phyloP scores from a whole-genome alignment of 768 basidiomycete species.

The Gymnopilus junonius region DNA sequence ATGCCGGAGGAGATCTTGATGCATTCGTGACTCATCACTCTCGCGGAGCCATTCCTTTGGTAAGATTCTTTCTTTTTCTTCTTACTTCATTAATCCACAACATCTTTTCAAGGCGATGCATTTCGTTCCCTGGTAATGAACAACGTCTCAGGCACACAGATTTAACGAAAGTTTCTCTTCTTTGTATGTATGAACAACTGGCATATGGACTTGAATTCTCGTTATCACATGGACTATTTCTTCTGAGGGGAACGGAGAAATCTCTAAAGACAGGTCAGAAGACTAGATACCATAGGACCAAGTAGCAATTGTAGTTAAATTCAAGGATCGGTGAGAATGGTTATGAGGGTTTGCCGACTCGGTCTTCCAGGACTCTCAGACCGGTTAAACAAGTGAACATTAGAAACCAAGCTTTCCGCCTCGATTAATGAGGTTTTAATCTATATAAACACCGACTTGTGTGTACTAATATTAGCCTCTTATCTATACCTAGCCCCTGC shows the following conservation, averaged over 20 bases:
- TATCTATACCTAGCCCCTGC: neutral
- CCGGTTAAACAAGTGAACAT: neutral
- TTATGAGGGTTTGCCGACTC: neutral
- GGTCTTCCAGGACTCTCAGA: neutral
- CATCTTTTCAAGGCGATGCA: neutral
- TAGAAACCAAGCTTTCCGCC: neutral
- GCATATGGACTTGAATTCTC: neutral
- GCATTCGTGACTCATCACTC: constrained; percentile 4
- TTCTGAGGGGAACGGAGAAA: neutral
- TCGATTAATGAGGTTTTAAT: neutral
- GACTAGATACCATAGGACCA: neutral
- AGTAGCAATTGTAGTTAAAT: neutral
- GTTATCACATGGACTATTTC: neutral
- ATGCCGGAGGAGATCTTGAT: constrained; percentile 15
- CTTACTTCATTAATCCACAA: neutral
- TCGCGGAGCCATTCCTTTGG: constrained; percentile 3
- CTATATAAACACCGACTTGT: neutral
- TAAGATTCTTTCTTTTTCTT: neutral
- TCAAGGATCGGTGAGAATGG: neutral
- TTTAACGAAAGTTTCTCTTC: neutral
- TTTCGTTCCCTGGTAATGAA: neutral
- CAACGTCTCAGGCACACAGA: neutral
- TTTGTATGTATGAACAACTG: neutral
- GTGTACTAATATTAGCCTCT: neutral
- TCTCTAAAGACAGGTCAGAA: neutral